Percentiles rank a stretch among this genome's conserved stretches.
Evolutionary conservation across 352 stramenopile genomes (phyloP).

Genomic region (Globisporangium viniferum): DNA sequence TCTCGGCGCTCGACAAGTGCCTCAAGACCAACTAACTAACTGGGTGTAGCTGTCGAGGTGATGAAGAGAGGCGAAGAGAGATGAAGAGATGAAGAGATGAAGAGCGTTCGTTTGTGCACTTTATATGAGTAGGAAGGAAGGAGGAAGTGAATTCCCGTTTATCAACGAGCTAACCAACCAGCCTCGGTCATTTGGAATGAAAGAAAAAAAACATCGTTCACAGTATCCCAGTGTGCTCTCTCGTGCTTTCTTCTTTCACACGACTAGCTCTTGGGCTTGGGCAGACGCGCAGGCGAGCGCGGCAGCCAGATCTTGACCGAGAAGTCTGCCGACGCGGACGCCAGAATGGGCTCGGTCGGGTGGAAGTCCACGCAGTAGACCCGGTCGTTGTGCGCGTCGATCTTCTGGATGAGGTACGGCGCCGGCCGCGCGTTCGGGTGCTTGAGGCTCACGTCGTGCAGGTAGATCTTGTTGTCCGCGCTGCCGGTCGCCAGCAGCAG

Average conservation of each 20-base stretch:
- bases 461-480: slow-evolving; percentile 85
- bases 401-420: slow-evolving; percentile 75
- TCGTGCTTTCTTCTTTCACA: neutral
- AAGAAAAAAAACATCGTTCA: neutral
- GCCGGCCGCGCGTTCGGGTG: slow-evolving; percentile 38
- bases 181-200: neutral
- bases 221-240: neutral
- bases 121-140: slow-evolving; percentile 4
- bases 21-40: slow-evolving; percentile 69
- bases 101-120: slow-evolving; percentile 8
- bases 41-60: slow-evolving; percentile 6
- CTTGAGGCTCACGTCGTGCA: slow-evolving; percentile 80
- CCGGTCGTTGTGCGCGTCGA: slow-evolving; percentile 83
- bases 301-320: slow-evolving; percentile 88
- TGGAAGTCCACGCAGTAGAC: slow-evolving; percentile 91
- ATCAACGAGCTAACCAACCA: neutral
- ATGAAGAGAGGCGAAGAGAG: neutral
- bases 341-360: slow-evolving; percentile 80
- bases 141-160: neutral
- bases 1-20: slow-evolving; percentile 86
- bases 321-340: slow-evolving; percentile 80
- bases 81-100: neutral
- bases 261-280: slow-evolving; percentile 57
- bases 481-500: slow-evolving; percentile 83
- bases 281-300: slow-evolving; percentile 44